Evolutionary conservation across 208 protist species (phyloP), one percentile per base, ranked within the genome.

Genomic region (Leishmania aethiopica): DNA sequence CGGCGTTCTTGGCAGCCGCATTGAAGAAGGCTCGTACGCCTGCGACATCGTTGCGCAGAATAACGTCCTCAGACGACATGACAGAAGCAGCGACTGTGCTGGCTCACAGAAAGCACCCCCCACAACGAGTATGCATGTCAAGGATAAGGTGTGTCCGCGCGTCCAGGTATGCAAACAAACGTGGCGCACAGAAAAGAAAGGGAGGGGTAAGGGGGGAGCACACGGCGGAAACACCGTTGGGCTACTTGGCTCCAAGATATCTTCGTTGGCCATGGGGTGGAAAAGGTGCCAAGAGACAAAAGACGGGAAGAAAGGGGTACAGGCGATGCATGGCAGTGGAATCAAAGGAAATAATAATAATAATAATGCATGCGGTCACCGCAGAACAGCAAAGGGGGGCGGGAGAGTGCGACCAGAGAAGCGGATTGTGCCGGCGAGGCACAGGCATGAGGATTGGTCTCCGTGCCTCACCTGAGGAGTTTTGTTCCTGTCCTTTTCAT

Each of bases 41-140:
- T 0, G 57, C 73, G 47, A 77, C 75, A 74, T 89, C 83, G 77
- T 91, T 89, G 32, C 67, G 75, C 47, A 91, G 49, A 64, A 91
- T 81, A 19, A 81, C 79, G 55, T 82, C 81, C 40, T 84, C 78
- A 40, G 81, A 79, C 28, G 71, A 75, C 64, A 80, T 85, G 35
- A 19, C 40, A 77, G 51, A 77, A 77, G 51, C 51, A 45, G 32
- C 73, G 11, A 7, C 25, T 51, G 22, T 3, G 69, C 25, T 55
- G 40, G 6, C 28, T 11, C 45, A 35, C n/a, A 22, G 13, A 69
- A 32, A 69, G 32, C 28, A 3, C 15, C 70, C 70, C 45, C 10
- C 70, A 55, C 70, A 74, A 22, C 28, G 70, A 35, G 45, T 55
- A 35, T 35, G 45, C n/a, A 53, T 55, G 70, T 19, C 2, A 40